A percentile compares a stretch with the other conserved stretches of the same genome.
Conservation (phyloP, 164 flowering plant species). For the Dillenia suffruticosa region DNA sequence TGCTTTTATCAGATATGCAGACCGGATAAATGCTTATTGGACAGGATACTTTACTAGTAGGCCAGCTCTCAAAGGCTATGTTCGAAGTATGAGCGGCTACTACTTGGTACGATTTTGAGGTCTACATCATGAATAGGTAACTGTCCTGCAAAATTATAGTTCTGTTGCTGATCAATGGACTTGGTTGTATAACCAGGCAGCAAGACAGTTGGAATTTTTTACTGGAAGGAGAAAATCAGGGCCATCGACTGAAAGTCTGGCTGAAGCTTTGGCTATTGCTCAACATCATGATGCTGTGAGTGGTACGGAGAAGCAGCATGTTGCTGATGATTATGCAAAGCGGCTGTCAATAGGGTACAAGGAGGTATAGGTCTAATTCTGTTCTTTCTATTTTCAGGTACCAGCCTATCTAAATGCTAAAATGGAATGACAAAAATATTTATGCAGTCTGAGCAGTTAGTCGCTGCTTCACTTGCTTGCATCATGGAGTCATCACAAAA, state of each 20-base stretch:
- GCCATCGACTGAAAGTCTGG: constrained; percentile 67
- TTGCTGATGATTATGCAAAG: constrained; percentile 89
- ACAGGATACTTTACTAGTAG: constrained; percentile 95
- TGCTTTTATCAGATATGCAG: constrained; percentile 70
- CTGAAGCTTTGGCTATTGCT: constrained; percentile 89
- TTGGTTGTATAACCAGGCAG: constrained; percentile 51
- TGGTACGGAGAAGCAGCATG: constrained; percentile 94
- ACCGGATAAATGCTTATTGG: constrained; percentile 86
- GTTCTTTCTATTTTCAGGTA: too few relatives aligned
- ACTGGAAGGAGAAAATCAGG: constrained; percentile 57
- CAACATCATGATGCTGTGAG: constrained; percentile 98
- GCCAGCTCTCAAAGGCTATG: constrained; percentile 81
- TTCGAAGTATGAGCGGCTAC: constrained; percentile 80
- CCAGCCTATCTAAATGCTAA: too few relatives aligned
- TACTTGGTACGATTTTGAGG: constrained; percentile 50
- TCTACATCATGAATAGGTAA: neutral
- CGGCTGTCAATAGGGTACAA: constrained; percentile 69
- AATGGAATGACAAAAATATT: neutral
- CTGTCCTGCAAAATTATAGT: constrained; percentile 1
- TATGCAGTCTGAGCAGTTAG: constrained; percentile 71
- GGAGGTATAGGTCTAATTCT: constrained; percentile 40
- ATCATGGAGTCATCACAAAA: constrained; percentile 27
- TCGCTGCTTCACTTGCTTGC: constrained; percentile 65
- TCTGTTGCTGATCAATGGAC: constrained; percentile 2
- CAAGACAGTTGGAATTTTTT: constrained; percentile 82